These are phyloP conservation scores for Lodderomyces orthopsilosis DNA, from an alignment of 1,139 yeast species.

Conservation along the genomic window DNA sequence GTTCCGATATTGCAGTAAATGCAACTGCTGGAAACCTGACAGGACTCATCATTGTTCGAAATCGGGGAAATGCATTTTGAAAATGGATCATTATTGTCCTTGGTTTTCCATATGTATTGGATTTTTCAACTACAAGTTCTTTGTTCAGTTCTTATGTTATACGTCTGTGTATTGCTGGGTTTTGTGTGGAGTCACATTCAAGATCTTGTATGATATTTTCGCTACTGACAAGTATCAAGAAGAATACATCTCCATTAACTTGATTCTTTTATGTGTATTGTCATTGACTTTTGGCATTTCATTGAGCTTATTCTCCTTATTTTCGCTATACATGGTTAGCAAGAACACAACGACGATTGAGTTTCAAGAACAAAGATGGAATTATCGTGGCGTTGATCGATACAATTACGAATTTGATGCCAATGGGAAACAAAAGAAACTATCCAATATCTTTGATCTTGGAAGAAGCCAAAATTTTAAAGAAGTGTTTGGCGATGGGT, in stretches of 20 bases:
- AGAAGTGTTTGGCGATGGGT: slow-evolving; percentile 66
- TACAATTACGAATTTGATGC: slow-evolving; percentile 40
- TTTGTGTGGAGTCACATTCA: slow-evolving; percentile 36
- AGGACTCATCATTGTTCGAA: slow-evolving; percentile 86
- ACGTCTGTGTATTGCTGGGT: slow-evolving; percentile 47
- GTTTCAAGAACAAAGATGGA: slow-evolving; percentile 52
- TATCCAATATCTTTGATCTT: slow-evolving; percentile 73
- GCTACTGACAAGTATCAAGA: slow-evolving; percentile 33
- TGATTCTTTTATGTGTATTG: slow-evolving; percentile 59
- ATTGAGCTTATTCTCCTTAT: slow-evolving; percentile 54
- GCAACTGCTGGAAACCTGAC: slow-evolving; percentile 91
- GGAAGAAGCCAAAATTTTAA: slow-evolving; percentile 63
- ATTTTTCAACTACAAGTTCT: slow-evolving; percentile 71
- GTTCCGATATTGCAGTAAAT: slow-evolving; percentile 48
- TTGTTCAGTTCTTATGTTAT: slow-evolving; percentile 67
- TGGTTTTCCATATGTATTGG: slow-evolving; percentile 96
- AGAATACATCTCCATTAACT: slow-evolving; percentile 52
- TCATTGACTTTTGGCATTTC: slow-evolving; percentile 65
- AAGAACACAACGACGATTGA: slow-evolving; percentile 81
- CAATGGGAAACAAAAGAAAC: slow-evolving; percentile 24
- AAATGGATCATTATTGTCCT: slow-evolving; percentile 94
- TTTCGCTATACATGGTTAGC: slow-evolving; percentile 58
- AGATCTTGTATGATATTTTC: slow-evolving; percentile 52
- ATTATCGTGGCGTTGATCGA: slow-evolving; percentile 36
- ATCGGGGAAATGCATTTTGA: slow-evolving; percentile 66